Base-by-base conservation (phyloP, 345 rosid genomes). In the Eutrema japonicum region DNA sequence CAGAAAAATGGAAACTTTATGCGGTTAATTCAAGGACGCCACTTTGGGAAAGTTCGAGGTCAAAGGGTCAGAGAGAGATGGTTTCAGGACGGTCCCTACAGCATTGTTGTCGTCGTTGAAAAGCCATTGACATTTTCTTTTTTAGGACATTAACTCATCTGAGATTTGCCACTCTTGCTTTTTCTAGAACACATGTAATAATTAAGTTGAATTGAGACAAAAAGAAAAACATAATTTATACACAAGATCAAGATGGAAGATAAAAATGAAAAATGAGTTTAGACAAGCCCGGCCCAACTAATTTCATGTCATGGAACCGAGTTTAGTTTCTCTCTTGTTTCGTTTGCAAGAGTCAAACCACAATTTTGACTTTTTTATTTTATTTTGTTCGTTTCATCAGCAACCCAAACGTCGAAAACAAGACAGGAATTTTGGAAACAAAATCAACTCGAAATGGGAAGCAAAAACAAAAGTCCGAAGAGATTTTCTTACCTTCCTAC, bases 111-210 rank as follows among this genome's bases (percentile, higher is more conserved):
- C 70, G 51, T 46, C 47, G 74, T 62, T 68, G 74, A 76, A 76
- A 54, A 52, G 70, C 65, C 70, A 63, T 69, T 76, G 75, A 76
- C 64, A 69, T 76, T 68, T 60, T 29, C 30, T 53, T 53, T 53
- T 22, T 64, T 16, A 61, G 10, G 16, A 16, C 16, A 16, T 16
- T 41, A 16, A 72, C 58, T 11, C 11, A 73, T 64, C 46, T 72
- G 7, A 60, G 68, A 71, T 48, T 57, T 56, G 42, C 29, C 49
- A 12, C 27, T 46, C 7, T 27, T 30, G 38, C 37, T 48, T 41
- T 33, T 58, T 57, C 53, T 74, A 74, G 38, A 60, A 49, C 50
- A 36, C 50, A 56, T 32, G 69, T 72, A 29, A 5, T 41, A 47
- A 27, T 18, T 18, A 59, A 18, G 46, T 64, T 37, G 32, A 9